Evolutionary conservation across 1,139 yeast genomes (phyloP).

Genomic region (Nakaseomyces glabratus): DNA sequence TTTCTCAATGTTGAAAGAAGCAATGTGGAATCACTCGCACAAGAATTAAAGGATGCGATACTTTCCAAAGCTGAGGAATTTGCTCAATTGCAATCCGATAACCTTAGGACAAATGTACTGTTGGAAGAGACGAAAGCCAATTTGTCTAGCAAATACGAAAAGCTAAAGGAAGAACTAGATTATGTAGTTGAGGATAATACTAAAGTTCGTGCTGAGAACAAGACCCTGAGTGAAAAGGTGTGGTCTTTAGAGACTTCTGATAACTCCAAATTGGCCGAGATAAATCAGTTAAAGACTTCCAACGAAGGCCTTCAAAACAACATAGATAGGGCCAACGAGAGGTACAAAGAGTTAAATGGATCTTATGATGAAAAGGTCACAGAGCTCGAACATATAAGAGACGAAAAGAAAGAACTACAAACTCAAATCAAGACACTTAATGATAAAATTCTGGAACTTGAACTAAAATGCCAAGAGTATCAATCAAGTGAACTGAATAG

Average conservation of each 20-base stretch:
- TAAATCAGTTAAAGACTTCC: conserved; percentile 40
- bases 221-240: conserved; percentile 3
- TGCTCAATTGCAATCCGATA: conserved; percentile 11
- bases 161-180: conserved; percentile 46
- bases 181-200: conserved; percentile 25
- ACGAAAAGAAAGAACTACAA: conserved; percentile 7
- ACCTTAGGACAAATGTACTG: conserved; percentile 30
- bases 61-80: conserved; percentile 7
- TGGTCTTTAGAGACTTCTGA: neutral
- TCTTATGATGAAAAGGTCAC: conserved; percentile 23
- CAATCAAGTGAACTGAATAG: conserved; percentile 31
- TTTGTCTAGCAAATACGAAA: conserved; percentile 30
- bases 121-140: conserved; percentile 45
- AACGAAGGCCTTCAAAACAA: conserved; percentile 30
- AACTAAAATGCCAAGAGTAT: conserved; percentile 31
- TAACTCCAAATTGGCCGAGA: neutral
- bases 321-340: neutral
- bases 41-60: neutral
- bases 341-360: conserved; percentile 2
- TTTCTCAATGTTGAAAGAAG: conserved; percentile 1
- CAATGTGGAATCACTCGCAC: conserved; percentile 1
- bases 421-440: conserved; percentile 26
- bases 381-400: conserved; percentile 11
- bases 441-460: conserved; percentile 32
- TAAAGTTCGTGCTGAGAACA: conserved; percentile 7